phyloP scores from a whole-genome alignment of 2,329 filamentous ascomycete species.

The Fusarium xyrophilum region DNA sequence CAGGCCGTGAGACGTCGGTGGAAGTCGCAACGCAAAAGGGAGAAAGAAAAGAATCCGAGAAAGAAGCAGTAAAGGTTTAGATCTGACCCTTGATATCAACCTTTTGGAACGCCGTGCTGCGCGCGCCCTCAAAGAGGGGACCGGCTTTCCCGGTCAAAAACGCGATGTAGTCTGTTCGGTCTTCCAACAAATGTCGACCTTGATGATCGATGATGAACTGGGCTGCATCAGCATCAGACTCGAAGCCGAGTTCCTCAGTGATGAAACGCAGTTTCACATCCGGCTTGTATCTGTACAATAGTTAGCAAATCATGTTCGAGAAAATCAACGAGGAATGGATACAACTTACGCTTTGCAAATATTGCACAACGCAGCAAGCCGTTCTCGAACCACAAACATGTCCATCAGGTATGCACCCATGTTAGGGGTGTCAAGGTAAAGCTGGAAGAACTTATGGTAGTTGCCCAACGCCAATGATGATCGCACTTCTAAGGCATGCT shows the following conservation, averaged over 20 bases:
- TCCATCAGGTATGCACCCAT: conserved; percentile 99
- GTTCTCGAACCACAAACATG: conserved; percentile 96
- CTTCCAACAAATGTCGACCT: conserved; percentile 77
- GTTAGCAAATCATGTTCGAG: conserved; percentile 53
- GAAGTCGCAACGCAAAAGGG: conserved; percentile 13
- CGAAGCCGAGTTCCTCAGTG: conserved; percentile 94
- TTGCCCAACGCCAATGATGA: conserved; percentile 92
- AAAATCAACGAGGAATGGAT: not conserved
- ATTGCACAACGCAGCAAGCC: conserved; percentile 85
- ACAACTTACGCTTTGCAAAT: conserved; percentile 90
- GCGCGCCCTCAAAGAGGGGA: conserved; percentile 75
- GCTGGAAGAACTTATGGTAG: conserved; percentile 96
- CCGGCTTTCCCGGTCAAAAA: conserved; percentile 78
- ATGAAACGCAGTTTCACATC: conserved; percentile 89
- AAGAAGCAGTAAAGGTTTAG: conserved; percentile 53
- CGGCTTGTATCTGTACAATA: conserved; percentile 78
- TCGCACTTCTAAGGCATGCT: conserved; percentile 89
- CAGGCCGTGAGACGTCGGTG: conserved; percentile 16
- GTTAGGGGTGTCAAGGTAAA: conserved; percentile 92
- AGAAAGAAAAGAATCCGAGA: conserved; percentile 13
- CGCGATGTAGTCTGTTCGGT: conserved; percentile 74
- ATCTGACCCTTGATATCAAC: conserved; percentile 99
- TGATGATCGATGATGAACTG: conserved; percentile 87
- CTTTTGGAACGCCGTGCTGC: conserved; percentile 76
- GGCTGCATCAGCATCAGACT: conserved; percentile 87